Conservation (phyloP, 2,329 filamentous ascomycete genomes). For the Aureobasidium zeae region DNA sequence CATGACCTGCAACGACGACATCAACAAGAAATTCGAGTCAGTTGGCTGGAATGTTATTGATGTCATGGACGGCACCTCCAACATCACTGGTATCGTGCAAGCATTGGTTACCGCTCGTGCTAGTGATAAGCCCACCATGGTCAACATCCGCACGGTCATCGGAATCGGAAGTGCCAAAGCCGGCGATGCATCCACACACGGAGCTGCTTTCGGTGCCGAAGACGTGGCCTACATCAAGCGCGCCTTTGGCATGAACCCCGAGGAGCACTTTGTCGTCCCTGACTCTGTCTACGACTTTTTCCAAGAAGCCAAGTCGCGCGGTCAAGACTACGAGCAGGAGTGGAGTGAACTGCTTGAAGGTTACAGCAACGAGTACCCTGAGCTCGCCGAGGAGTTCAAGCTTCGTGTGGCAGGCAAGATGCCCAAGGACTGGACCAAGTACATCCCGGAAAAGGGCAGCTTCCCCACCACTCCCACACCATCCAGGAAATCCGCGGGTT, state of each 20-base stretch:
- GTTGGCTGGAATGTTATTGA: constrained; percentile 48
- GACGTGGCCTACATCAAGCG: constrained; percentile 49
- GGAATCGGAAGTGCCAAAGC: constrained; percentile 43
- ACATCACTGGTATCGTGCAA: constrained; percentile 41
- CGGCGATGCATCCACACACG: constrained; percentile 48
- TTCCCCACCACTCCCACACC: constrained; percentile 42
- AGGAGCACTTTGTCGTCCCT: constrained; percentile 29
- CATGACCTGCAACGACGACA: constrained; percentile 44
- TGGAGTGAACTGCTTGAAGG: constrained; percentile 40
- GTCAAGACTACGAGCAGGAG: constrained; percentile 38
- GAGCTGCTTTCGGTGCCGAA: constrained; percentile 46
- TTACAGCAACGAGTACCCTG: constrained; percentile 40
- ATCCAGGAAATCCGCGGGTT: constrained; percentile 42
- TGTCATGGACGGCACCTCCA: constrained; percentile 44
- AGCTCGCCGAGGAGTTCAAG: constrained; percentile 43
- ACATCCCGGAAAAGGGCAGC: constrained; percentile 38
- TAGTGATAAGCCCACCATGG: constrained; percentile 43
- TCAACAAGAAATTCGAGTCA: constrained; percentile 49
- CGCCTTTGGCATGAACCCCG: constrained; percentile 40
- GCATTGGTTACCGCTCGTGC: constrained; percentile 35
- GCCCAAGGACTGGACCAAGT: constrained; percentile 39
- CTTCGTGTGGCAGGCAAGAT: constrained; percentile 41
- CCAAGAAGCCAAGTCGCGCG: constrained; percentile 37
- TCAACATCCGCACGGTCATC: constrained; percentile 49
- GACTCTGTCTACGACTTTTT: constrained; percentile 47